These are phyloP conservation scores for Prunus mongolica DNA, from an alignment of 306 rosid species.

Conservation along the genomic window DNA sequence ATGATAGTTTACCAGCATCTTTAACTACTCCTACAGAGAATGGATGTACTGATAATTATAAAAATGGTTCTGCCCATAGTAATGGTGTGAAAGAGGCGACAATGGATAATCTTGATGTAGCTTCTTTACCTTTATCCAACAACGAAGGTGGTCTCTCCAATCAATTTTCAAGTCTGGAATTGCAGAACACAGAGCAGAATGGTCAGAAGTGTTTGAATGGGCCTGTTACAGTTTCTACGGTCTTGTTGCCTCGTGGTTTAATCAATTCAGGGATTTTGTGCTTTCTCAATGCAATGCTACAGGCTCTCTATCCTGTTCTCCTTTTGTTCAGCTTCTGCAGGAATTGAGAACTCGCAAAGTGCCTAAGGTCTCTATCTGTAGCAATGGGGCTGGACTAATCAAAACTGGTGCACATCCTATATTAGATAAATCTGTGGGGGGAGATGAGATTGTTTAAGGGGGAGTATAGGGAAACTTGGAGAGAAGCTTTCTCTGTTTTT, in stretches of 20 bases:
- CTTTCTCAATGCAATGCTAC: conserved; percentile 81
- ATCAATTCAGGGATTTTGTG: conserved; percentile 84
- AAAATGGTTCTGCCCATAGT: too few species aligned
- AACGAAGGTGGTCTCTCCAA: conserved; percentile 34
- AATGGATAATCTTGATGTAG: neutral
- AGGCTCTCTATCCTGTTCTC: conserved; percentile 82
- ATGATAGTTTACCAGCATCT: too few species aligned
- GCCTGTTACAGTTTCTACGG: conserved; percentile 26
- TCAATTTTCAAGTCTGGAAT: conserved; percentile 44
- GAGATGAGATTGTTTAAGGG: too few species aligned
- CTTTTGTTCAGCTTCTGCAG: conserved; percentile 70
- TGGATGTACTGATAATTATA: too few species aligned
- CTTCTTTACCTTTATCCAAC: conserved; percentile 16
- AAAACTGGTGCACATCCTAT: too few species aligned
- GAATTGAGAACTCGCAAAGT: conserved; percentile 52
- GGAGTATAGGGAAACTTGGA: too few species aligned
- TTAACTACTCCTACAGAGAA: too few species aligned
- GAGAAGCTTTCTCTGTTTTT: too few species aligned
- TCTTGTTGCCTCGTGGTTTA: conserved; percentile 72
- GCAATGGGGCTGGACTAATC: too few species aligned
- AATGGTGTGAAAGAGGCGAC: neutral
- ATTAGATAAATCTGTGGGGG: too few species aligned
- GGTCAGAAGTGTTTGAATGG: conserved; percentile 45
- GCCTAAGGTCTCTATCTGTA: conserved; percentile 51
- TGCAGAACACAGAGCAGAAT: conserved; percentile 30